A percentile compares a stretch with the other conserved stretches of the same genome.
Evolutionary conservation across 495 filamentous ascomycete species (phyloP).

Genomic region (Chaetomidium leptoderma): DNA sequence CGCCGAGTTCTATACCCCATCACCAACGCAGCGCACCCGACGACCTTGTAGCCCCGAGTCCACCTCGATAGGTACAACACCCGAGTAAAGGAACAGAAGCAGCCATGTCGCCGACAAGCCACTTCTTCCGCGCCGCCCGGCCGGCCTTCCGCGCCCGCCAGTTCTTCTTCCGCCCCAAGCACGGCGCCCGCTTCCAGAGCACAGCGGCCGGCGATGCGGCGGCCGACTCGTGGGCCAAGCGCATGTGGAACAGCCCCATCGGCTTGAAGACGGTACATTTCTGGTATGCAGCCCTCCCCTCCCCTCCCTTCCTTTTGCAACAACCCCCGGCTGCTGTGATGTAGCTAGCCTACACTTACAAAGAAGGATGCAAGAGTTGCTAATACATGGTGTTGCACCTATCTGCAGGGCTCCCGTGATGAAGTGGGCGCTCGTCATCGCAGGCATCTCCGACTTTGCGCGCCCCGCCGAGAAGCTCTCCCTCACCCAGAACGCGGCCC

Average conservation of each 20-base stretch:
- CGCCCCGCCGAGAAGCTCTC: conserved; percentile 92
- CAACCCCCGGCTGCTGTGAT: background rate
- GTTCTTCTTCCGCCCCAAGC: conserved; percentile 51
- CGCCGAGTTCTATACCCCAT: background rate
- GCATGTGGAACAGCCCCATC: conserved; percentile 80
- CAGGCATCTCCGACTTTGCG: conserved; percentile 85
- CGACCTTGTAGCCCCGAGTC: background rate
- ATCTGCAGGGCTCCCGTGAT: conserved; percentile 79
- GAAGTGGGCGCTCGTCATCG: conserved; percentile 94
- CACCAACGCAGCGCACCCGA: background rate
- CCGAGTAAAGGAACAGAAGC: background rate
- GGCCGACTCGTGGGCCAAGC: conserved; percentile 58
- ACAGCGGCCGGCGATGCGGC: conserved; percentile 49
- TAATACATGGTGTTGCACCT: background rate
- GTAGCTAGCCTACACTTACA: too few species aligned
- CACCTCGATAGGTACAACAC: background rate
- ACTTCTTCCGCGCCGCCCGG: conserved; percentile 49
- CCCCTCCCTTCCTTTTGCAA: too few species aligned
- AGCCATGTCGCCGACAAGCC: conserved; percentile 35
- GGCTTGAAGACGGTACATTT: conserved; percentile 97
- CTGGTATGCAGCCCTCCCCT: conserved; percentile 51
- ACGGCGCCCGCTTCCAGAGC: conserved; percentile 63
- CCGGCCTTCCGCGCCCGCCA: conserved; percentile 40
- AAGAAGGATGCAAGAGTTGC: background rate
- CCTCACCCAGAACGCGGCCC: conserved; percentile 80